Percentiles rank a stretch among this genome's conserved stretches.
Conservation (phyloP, 768 basidiomycete species). For the Chalciporus chontae region DNA sequence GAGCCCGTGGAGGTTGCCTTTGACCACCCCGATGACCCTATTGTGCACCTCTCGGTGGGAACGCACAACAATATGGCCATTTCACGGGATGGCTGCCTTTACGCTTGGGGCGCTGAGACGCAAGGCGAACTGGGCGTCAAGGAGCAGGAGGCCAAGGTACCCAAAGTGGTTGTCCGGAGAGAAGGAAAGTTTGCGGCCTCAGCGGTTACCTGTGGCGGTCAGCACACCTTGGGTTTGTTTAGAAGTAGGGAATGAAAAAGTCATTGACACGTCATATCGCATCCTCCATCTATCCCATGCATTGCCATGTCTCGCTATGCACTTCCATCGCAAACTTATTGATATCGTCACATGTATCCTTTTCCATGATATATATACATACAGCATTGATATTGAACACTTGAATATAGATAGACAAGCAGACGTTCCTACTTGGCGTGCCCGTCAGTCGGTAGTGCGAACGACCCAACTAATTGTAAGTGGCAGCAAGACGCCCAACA, state of each 20-base stretch:
- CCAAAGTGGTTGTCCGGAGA: constrained; percentile 63
- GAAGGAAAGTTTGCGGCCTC: constrained; percentile 58
- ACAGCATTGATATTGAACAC: constrained; percentile 8
- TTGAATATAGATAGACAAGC: constrained; percentile 3
- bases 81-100: constrained; percentile 63
- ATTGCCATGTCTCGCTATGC: constrained; percentile 11
- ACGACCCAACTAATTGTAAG: constrained; percentile 40
- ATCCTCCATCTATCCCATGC: constrained; percentile 15
- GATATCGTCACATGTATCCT: constrained; percentile 16
- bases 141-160: constrained; percentile 59
- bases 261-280: constrained; percentile 7
- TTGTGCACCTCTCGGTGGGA: constrained; percentile 65
- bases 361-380: constrained; percentile 12
- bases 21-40: constrained; percentile 59
- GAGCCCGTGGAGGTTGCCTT: constrained; percentile 66
- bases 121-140: constrained; percentile 72
- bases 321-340: constrained; percentile 19
- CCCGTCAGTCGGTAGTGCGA: too few relatives aligned
- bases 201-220: constrained; percentile 68
- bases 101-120: constrained; percentile 75
- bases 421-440: neutral
- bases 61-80: constrained; percentile 71
- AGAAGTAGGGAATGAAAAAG: constrained; percentile 48
- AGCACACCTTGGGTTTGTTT: constrained; percentile 72
- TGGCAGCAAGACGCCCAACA: constrained; percentile 61